phyloP scores from a whole-genome alignment of 2,329 filamentous ascomycete species.

The Alternaria sp. region DNA sequence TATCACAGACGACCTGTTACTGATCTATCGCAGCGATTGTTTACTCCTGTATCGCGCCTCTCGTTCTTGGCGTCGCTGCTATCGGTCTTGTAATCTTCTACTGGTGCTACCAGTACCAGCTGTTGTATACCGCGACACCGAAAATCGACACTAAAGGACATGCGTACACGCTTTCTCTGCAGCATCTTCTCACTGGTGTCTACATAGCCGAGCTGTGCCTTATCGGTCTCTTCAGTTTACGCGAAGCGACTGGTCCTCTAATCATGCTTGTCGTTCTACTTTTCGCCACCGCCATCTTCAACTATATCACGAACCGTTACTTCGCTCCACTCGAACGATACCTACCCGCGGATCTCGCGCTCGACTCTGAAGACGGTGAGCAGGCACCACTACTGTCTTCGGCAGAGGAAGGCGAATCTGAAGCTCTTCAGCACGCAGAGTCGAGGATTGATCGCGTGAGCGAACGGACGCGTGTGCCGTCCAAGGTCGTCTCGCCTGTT shows the following conservation, averaged over 20 bases:
- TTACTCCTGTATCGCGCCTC: slow-evolving; percentile 84
- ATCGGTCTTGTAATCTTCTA: slow-evolving; percentile 83
- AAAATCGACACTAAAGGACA: slow-evolving; percentile 86
- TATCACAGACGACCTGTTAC: background rate
- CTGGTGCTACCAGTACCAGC: slow-evolving; percentile 86
- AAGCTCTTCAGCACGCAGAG: slow-evolving; percentile 23
- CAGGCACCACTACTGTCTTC: slow-evolving; percentile 38
- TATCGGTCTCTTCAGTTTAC: slow-evolving; percentile 75
- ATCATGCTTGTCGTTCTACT: slow-evolving; percentile 42
- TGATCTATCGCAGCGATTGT: slow-evolving; percentile 67
- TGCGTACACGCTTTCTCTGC: slow-evolving; percentile 83
- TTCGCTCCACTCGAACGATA: slow-evolving; percentile 45
- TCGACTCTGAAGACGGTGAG: slow-evolving; percentile 32
- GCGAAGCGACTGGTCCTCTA: slow-evolving; percentile 40
- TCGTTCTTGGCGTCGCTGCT: slow-evolving; percentile 82
- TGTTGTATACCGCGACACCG: slow-evolving; percentile 85
- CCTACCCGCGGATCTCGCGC: slow-evolving; percentile 41
- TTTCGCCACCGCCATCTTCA: slow-evolving; percentile 41
- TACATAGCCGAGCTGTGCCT: slow-evolving; percentile 85
- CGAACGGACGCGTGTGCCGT: slow-evolving; percentile 30
- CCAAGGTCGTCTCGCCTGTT: slow-evolving; percentile 33
- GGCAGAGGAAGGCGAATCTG: slow-evolving; percentile 39
- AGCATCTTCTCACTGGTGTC: slow-evolving; percentile 82
- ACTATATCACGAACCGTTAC: slow-evolving; percentile 42
- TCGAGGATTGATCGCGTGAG: slow-evolving; percentile 37